These are phyloP conservation scores for Colletotrichum paranaense DNA, from an alignment of 2,329 filamentous ascomycete species.

Conservation along the genomic window DNA sequence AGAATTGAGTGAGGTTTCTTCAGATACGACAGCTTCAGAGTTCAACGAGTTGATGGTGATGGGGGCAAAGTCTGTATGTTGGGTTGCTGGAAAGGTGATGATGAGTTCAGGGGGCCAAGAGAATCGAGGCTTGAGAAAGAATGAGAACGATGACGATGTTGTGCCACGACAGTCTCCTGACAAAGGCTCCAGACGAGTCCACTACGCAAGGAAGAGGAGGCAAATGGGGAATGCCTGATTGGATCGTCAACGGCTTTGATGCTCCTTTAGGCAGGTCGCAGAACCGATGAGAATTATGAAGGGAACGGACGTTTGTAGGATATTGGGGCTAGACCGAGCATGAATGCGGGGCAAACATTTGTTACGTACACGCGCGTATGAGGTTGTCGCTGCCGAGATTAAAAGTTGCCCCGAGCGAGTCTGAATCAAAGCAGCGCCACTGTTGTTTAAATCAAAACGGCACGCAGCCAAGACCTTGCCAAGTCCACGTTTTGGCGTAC, in stretches of 20 bases:
- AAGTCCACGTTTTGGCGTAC: not conserved
- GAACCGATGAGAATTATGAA: not conserved
- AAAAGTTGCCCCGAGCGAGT: not conserved
- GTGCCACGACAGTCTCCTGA: not conserved
- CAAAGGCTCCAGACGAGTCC: not conserved
- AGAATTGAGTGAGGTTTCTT: not conserved
- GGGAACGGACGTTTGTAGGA: slow-evolving; percentile 4
- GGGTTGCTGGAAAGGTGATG: not conserved
- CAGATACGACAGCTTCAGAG: not conserved
- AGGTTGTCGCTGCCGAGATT: slow-evolving; percentile 8
- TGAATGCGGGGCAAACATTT: not conserved
- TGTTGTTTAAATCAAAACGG: not conserved
- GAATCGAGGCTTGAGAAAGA: not conserved
- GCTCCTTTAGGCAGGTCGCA: slow-evolving; percentile 1
- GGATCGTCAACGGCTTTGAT: not conserved
- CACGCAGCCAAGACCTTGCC: slow-evolving; percentile 6
- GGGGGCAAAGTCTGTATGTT: not conserved
- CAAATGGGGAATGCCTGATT: not conserved
- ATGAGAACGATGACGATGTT: not conserved
- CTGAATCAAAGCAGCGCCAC: not conserved
- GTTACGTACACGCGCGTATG: not conserved
- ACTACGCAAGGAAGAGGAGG: not conserved
- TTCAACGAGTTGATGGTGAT: not conserved
- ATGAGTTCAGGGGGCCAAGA: not conserved
- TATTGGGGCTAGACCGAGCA: not conserved